phyloP scores from a whole-genome alignment of 495 filamentous ascomycete genomes.

The Chaetomium cochliodes region DNA sequence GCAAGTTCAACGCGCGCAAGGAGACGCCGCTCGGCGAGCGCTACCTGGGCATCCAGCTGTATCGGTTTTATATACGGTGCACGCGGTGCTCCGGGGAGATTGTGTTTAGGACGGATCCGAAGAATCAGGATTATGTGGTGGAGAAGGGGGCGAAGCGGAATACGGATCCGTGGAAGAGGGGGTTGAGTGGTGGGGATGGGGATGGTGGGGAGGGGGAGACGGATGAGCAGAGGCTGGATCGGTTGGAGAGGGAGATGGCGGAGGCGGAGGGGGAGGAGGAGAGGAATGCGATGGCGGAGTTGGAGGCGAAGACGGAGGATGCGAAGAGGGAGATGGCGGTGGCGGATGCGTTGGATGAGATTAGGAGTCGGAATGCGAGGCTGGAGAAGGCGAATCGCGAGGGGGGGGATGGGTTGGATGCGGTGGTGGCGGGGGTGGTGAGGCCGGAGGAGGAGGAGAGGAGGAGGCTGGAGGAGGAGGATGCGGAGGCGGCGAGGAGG shows the following conservation, averaged over 20 bases:
- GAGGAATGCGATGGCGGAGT: slow-evolving; percentile 82
- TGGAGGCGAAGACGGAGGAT: slow-evolving; percentile 85
- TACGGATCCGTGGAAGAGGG: slow-evolving; percentile 84
- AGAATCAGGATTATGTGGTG: slow-evolving; percentile 84
- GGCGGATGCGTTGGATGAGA: slow-evolving; percentile 94
- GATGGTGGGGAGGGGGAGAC: slow-evolving; percentile 56
- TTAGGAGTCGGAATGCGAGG: slow-evolving; percentile 83
- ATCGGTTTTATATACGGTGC: slow-evolving; percentile 93
- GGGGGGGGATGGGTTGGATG: slow-evolving; percentile 43
- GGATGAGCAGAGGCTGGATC: slow-evolving; percentile 82
- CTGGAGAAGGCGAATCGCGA: slow-evolving; percentile 71
- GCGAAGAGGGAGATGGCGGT: slow-evolving; percentile 97
- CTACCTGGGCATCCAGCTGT: slow-evolving; percentile 86
- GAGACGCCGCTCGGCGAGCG: slow-evolving; percentile 82
- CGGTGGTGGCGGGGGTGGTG: slow-evolving; percentile 43
- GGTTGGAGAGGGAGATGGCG: slow-evolving; percentile 69
- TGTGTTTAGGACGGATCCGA: slow-evolving; percentile 92
- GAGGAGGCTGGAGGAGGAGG: slow-evolving; percentile 69
- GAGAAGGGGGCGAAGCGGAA: slow-evolving; percentile 78
- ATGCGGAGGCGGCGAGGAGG: slow-evolving; percentile 76
- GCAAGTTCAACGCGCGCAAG: slow-evolving; percentile 97
- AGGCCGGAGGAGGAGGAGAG: slow-evolving; percentile 52
- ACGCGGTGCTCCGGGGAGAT: slow-evolving; percentile 88
- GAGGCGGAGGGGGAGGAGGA: slow-evolving; percentile 65
- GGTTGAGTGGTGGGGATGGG: slow-evolving; percentile 37